Conservation (phyloP, 305 asterid genomes). For the Euphrasia arctica region DNA sequence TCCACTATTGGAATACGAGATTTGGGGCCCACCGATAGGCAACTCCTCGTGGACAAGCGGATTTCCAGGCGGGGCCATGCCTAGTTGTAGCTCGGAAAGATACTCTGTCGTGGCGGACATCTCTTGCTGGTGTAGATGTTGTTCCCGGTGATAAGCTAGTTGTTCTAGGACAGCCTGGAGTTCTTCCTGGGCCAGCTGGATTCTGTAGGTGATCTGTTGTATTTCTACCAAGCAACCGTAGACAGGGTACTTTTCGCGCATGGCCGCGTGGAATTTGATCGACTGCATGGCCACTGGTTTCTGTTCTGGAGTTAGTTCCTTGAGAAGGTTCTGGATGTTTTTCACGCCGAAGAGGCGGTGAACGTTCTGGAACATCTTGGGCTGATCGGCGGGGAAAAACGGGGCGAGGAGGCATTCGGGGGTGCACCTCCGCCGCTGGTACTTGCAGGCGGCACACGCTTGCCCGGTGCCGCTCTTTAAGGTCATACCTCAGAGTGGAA, state of each 20-base stretch:
- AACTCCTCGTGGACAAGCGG: conserved; percentile 33
- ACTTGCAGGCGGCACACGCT: conserved; percentile 98
- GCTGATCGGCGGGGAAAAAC: conserved; percentile 84
- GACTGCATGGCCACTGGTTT: conserved; percentile 66
- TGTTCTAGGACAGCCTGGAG: conserved; percentile 61
- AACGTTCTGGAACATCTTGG: conserved; percentile 67
- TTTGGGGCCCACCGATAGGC: conserved; percentile 30
- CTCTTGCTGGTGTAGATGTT: conserved; percentile 39
- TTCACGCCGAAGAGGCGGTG: conserved; percentile 84
- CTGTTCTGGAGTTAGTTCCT: conserved; percentile 55
- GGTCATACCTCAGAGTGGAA: conserved; percentile 41
- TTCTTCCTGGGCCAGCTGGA: conserved; percentile 58
- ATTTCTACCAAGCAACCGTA: conserved; percentile 59
- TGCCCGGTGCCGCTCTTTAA: conserved; percentile 92
- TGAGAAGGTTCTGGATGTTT: conserved; percentile 63
- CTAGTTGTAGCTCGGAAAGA: conserved; percentile 64
- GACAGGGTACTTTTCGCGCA: conserved; percentile 67
- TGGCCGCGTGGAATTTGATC: conserved; percentile 63
- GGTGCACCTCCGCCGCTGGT: conserved; percentile 74
- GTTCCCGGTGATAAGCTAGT: conserved; percentile 51
- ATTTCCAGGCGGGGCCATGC: conserved; percentile 50
- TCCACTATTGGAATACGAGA: conserved; percentile 29
- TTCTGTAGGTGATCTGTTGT: conserved; percentile 42
- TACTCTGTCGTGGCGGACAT: conserved; percentile 42
- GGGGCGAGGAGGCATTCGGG: conserved; percentile 86